These are phyloP conservation scores for Climacium dendroides DNA, from an alignment of 225 moss, liverwort and hornwort genomes.

Conservation along the genomic window DNA sequence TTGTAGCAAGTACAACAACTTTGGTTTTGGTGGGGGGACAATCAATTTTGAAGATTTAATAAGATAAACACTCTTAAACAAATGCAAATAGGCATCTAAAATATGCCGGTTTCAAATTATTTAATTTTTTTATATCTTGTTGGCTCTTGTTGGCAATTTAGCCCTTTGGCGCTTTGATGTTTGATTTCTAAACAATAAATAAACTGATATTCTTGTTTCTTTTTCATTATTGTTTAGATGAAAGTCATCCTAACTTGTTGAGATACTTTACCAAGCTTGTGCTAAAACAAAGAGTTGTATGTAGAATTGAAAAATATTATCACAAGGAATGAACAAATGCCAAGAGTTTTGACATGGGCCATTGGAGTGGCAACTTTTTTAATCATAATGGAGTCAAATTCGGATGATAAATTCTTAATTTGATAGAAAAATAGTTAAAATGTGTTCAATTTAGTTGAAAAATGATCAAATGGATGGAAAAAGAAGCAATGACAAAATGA, in stretches of 20 bases:
- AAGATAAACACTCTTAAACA: accelerated
- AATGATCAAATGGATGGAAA: not conserved
- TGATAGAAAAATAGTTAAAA: not conserved
- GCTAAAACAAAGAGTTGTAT: not conserved
- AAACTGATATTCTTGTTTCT: too few species aligned
- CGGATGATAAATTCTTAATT: not conserved
- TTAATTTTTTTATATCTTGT: not conserved
- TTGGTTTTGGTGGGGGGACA: not conserved
- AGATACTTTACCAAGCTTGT: accelerated
- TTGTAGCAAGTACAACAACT: not conserved
- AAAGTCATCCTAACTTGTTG: too few species aligned
- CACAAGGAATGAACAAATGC: not conserved
- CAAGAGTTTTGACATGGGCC: accelerated
- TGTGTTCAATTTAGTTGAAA: accelerated
- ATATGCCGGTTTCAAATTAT: not conserved
- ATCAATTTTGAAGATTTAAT: not conserved
- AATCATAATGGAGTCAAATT: not conserved
- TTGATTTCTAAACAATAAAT: too few species aligned
- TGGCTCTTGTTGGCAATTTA: too few species aligned
- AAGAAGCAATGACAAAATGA: too few species aligned
- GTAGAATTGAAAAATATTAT: not conserved
- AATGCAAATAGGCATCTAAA: not conserved
- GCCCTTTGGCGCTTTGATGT: too few species aligned
- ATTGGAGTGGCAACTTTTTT: not conserved
- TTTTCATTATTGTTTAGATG: too few species aligned